Conservation (phyloP, 768 basidiomycete genomes). For the Trametes meyenii region DNA sequence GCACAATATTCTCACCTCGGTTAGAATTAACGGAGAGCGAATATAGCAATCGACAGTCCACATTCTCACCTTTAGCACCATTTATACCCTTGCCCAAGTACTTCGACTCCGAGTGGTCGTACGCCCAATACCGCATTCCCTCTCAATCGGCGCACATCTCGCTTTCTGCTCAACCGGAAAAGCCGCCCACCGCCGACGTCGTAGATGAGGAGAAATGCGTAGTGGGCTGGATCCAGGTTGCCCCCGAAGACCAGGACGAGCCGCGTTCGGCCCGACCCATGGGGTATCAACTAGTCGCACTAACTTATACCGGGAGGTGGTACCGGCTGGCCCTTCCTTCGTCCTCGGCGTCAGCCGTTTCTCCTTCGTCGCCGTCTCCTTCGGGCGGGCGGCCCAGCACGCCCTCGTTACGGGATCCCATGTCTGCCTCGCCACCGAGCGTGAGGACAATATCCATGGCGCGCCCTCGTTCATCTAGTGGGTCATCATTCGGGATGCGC, state of each 20-base stretch:
- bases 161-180: conserved; percentile 63
- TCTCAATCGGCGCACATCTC: conserved; percentile 83
- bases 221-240: conserved; percentile 80
- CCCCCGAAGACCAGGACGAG: conserved; percentile 40
- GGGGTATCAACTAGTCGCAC: conserved; percentile 79
- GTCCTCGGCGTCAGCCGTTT: conserved; percentile 30
- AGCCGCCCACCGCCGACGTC: conserved; percentile 58
- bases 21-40: neutral
- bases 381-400: conserved; percentile 6
- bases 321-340: conserved; percentile 75
- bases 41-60: conserved; percentile 81
- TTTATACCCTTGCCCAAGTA: conserved; percentile 87
- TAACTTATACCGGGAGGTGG: conserved; percentile 93
- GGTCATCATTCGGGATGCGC: conserved; percentile 52
- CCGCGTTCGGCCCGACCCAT: conserved; percentile 27
- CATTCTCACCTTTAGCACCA: conserved; percentile 76
- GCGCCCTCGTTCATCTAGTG: conserved; percentile 56
- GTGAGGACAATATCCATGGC: conserved; percentile 39
- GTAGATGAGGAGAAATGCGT: conserved; percentile 84
- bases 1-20: neutral
- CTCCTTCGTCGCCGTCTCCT: conserved; percentile 24
- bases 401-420: conserved; percentile 7
- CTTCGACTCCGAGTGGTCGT: conserved; percentile 96
- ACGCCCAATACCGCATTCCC: conserved; percentile 90
- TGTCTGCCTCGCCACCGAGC: conserved; percentile 48